These are phyloP conservation scores for Aspergillus fumigatus DNA, from an alignment of 2,329 filamentous ascomycete species.

Conservation along the genomic window DNA sequence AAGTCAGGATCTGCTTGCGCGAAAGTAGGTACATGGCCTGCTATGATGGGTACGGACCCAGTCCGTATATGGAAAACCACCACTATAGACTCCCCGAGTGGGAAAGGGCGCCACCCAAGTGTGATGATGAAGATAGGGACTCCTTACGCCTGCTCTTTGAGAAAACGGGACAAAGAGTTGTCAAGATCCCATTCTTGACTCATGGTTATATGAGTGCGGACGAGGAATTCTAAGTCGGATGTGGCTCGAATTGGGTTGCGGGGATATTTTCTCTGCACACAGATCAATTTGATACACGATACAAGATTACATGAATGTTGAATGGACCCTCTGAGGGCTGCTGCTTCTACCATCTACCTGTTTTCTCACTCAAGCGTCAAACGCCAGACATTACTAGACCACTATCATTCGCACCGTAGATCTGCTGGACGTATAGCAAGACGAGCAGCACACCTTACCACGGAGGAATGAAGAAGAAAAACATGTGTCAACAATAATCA, in stretches of 20 bases:
- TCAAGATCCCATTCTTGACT: neutral
- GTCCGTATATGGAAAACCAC: constrained; percentile 12
- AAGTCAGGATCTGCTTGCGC: constrained; percentile 11
- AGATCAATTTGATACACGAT: neutral
- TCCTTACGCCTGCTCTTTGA: neutral
- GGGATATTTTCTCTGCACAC: neutral
- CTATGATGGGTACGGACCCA: constrained; percentile 16
- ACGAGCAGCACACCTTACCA: too few relatives aligned
- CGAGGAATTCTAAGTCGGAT: neutral
- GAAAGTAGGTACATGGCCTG: constrained; percentile 16
- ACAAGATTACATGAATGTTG: too few relatives aligned
- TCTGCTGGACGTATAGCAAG: too few relatives aligned
- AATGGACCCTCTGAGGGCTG: too few relatives aligned
- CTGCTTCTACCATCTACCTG: too few relatives aligned
- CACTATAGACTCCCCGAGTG: neutral
- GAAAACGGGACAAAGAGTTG: neutral
- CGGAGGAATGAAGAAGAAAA: too few relatives aligned
- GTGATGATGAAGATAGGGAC: neutral
- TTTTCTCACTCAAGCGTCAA: too few relatives aligned
- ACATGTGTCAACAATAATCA: too few relatives aligned
- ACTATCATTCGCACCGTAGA: too few relatives aligned
- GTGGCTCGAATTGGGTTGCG: too few relatives aligned
- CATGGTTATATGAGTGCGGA: neutral
- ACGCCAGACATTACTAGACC: too few relatives aligned
- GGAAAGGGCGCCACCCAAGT: neutral